Evolutionary conservation across 352 stramenopile genomes (phyloP), one percentile per base, ranked within the genome.

Genomic region (Saprolegnia parasitica): DNA sequence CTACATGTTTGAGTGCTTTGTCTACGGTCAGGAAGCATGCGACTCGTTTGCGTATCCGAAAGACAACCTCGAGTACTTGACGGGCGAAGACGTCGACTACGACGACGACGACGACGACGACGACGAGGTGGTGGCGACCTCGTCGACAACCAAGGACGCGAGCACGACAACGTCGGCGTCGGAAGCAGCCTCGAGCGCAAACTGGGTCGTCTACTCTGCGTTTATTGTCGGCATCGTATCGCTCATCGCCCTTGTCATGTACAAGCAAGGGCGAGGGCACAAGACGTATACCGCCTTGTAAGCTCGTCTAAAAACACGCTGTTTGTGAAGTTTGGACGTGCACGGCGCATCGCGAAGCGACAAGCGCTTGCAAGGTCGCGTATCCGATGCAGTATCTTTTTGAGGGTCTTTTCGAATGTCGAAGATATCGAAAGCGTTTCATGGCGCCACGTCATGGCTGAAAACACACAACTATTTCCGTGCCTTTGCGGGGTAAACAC

Each of bases 11-110:
- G 65, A 71, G 50, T 71, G 65, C 45, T 71, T 65, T 62, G 35
- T 71, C 26, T 71, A 40, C 65, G 65, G 65, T 5, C 1, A 63
- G 3, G 16, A 86, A 20, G 72, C 73, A n/a, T 89, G 80, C 60
- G 73, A 71, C 3, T 65, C 50, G 2, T 88, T 88, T 66, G 52
- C 61, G 26, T 89, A 89, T 63, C 81, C 80, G 2, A 61, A 68
- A 0, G 80, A 88, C 54, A 47, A 66, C 20, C 77, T 79, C 32
- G 83, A 90, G 70, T 63, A 63, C n/a, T 23, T 63, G 26, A 63
- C 9, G 8, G 55, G 55, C 11, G 21, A 39, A 8, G 58, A 64
- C 32, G 35, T 64, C 26, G 26, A 11, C 6, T 45, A 16, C 15
- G 39, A 46, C 8, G 39, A 63, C 32, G 20, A 10, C n/a, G 32